A percentile compares a stretch with the other conserved stretches of the same genome.
Evolutionary conservation across 257 asterid species (phyloP).

Genomic region (Orobanche coerulescens): DNA sequence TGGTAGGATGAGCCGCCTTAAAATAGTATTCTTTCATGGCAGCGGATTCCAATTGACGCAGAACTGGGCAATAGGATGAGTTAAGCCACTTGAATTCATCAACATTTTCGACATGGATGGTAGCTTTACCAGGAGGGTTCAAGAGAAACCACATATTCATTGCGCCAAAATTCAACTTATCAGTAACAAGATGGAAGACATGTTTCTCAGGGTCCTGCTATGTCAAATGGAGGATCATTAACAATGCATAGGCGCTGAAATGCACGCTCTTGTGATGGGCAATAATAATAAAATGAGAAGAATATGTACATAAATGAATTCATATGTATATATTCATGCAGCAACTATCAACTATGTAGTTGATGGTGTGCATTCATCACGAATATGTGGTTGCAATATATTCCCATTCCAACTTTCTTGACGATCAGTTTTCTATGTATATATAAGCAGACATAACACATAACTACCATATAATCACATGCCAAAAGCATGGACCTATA

Average conservation of each 20-base stretch:
- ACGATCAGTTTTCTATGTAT: background rate
- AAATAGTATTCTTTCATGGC: slow-evolving; percentile 97
- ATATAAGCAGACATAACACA: background rate
- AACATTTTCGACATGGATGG: slow-evolving; percentile 92
- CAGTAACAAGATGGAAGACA: slow-evolving; percentile 95
- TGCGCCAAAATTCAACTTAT: slow-evolving; percentile 96
- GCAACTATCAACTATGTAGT: background rate
- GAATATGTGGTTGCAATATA: background rate
- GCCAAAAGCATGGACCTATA: slow-evolving; percentile 9
- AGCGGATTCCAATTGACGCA: slow-evolving; percentile 87
- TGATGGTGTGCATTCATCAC: background rate
- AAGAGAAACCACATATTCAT: slow-evolving; percentile 99
- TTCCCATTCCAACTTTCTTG: background rate
- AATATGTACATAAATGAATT: background rate
- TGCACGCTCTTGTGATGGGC: slow-evolving; percentile 1
- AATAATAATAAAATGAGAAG: slow-evolving; percentile 1
- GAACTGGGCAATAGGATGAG: slow-evolving; percentile 88
- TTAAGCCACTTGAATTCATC: slow-evolving; percentile 97
- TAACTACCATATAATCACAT: background rate
- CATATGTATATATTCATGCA: background rate
- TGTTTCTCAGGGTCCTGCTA: slow-evolving; percentile 89
- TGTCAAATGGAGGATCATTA: background rate
- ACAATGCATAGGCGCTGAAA: slow-evolving; percentile 12
- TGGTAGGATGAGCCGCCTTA: slow-evolving; percentile 92
- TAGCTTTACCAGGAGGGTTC: slow-evolving; percentile 97